Conservation (phyloP, 2,329 filamentous ascomycete species). For the Paracamarosporium sp. region DNA sequence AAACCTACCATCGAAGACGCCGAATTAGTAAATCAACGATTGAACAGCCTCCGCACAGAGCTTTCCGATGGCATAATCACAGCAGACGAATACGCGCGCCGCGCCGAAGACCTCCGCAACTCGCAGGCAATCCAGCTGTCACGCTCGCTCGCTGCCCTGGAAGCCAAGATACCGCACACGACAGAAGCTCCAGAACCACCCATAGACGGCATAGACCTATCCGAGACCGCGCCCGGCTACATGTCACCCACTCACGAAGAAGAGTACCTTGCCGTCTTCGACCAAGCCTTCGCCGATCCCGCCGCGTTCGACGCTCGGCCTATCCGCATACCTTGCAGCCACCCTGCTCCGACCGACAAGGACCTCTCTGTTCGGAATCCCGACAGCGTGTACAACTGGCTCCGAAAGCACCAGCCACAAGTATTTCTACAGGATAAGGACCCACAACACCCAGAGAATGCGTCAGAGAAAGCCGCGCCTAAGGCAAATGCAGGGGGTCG, state of each 20-base stretch:
- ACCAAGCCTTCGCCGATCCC: constrained; percentile 58
- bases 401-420: constrained; percentile 82
- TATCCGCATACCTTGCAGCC: constrained; percentile 47
- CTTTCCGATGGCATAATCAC: constrained; percentile 37
- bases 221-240: constrained; percentile 68
- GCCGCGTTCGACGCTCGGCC: constrained; percentile 50
- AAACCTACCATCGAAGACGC: constrained; percentile 35
- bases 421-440: constrained; percentile 80
- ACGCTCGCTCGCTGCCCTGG: constrained; percentile 46
- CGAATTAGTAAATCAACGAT: constrained; percentile 28
- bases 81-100: constrained; percentile 35
- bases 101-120: constrained; percentile 36
- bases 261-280: constrained; percentile 73
- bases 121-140: constrained; percentile 30
- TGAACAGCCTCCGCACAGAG: constrained; percentile 44
- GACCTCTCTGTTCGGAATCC: constrained; percentile 75
- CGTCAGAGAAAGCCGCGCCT: constrained; percentile 40
- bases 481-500: constrained; percentile 33
- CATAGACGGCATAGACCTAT: constrained; percentile 54
- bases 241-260: constrained; percentile 74
- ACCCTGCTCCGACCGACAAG: constrained; percentile 52
- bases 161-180: constrained; percentile 51
- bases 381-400: constrained; percentile 94
- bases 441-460: constrained; percentile 45
- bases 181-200: constrained; percentile 40